Evolutionary conservation across 176 grass and related monocot genomes (phyloP), one percentile per base, ranked within the genome.

Genomic region (Elymus sibiricus): DNA sequence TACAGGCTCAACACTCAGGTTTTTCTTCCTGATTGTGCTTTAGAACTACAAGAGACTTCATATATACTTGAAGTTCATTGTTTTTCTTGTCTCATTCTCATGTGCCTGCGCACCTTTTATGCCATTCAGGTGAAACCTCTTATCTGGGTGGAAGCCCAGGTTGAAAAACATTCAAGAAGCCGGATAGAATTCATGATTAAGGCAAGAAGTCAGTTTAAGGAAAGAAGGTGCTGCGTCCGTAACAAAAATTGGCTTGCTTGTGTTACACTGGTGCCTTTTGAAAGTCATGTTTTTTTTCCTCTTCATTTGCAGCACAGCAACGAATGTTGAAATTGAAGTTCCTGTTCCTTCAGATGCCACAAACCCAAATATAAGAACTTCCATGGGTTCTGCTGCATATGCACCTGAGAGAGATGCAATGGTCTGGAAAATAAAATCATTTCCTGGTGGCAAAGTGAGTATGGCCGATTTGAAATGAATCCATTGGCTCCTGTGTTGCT

Each of bases 351-450:
- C 85, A 80, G 97, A 96, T 88, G 85, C 97, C 47, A 99, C 94
- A 56, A 96, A 99, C 87, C 92, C 92, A 64, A 99, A 96, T 82
- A 88, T 99, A 40, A 86, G 97, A 80, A 99, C 97, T 87, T 99
- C 94, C 64, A 99, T 99, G 94, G 97, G 97, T 89, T 99, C 97
- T 70, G 94, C 97, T 65, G 85, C 90, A 83, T 99, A 99, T 93
- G 92, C 97, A 64, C 97, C 97, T 85, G 97, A 99, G 88, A 79
- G 91, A 69, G 97, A 99, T 84, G 97, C 94, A 49, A 90, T 99
- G 90, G 94, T 99, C 61, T 99, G 97, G 97, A 99, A 99, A 93
- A 87, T 99, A 88, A 99, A 96, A 86, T 99, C 97, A 29, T 99
- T 99, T 87, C 92, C 97, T 85, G 97, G 97, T 86, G 97, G 97